Evolutionary conservation across 1,284 basidiomycete genomes (phyloP), one percentile per base, ranked within the genome.

Genomic region (Termitomyces sp.): DNA sequence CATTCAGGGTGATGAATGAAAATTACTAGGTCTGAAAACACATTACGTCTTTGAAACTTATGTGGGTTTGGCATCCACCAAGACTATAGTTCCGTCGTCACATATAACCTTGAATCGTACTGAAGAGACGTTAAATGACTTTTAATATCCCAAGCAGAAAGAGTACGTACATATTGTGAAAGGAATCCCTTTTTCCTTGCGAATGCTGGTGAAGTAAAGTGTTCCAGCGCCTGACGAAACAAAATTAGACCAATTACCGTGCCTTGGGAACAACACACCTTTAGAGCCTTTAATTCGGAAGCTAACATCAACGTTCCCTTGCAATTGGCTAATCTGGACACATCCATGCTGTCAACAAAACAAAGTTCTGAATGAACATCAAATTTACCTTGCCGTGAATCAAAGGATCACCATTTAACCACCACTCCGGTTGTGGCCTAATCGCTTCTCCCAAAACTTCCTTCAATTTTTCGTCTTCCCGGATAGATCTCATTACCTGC

Each of bases 141-240:
- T 45, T 47, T 8, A 15, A 44, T 10, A 30, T 6, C 30, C 3
- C 13, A 9, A 5, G 21, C n/a, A 36, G 15, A 34, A 28, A 19
- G 9, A 50, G 38, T 33, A 78, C 87, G 61, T 68, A 89, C 87
- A 64, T 4, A 86, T 84, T 33, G 78, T 82, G 66, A 88, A 91
- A 0, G 80, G 78, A 42, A 79, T 71, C 5, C 88, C 88, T 64
- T 90, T 90, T n/a, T 78, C 82, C 70, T 81, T 84, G 44, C 88
- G 77, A 56, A 90, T 84, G 65, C 86, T 90, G 5, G 88, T 90
- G 66, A 90, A 90, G 64, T 90, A 90, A 0, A 90, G 66, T 6
- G 86, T 90, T 5, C 88, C 88, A 13, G 82, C 74, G 17, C 80
- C 86, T 89, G 56, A 2, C 33, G 49, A 24, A n/a, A n/a, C 8